Evolutionary conservation across 495 filamentous ascomycete species (phyloP).

Genomic region (Barbatosphaeria neglecta): DNA sequence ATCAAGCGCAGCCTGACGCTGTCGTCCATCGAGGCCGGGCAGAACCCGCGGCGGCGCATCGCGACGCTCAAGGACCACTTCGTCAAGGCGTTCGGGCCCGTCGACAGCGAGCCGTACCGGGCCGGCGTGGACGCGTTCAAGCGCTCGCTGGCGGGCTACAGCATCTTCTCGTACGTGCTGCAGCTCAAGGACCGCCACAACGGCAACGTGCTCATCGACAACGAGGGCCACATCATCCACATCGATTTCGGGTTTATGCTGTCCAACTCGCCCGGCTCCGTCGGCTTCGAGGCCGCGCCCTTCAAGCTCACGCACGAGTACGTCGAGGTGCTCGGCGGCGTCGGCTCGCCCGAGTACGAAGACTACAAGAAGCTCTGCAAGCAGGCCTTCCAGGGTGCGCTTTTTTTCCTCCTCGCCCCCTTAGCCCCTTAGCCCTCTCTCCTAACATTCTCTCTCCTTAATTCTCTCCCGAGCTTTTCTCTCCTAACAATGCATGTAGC

Average conservation of each 20-base stretch:
- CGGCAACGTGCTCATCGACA: slow-evolving; percentile 68
- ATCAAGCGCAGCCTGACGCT: slow-evolving; percentile 65
- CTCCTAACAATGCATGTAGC: slow-evolving; percentile 25
- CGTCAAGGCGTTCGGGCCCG: slow-evolving; percentile 56
- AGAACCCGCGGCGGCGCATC: slow-evolving; percentile 54
- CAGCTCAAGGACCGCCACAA: slow-evolving; percentile 76
- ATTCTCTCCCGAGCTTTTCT: too few relatives aligned
- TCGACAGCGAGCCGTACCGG: slow-evolving; percentile 48
- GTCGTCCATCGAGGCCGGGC: slow-evolving; percentile 49
- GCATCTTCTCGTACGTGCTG: slow-evolving; percentile 62
- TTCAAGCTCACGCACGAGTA: slow-evolving; percentile 74
- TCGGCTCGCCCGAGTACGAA: slow-evolving; percentile 49
- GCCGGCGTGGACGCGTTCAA: slow-evolving; percentile 59
- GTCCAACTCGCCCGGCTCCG: slow-evolving; percentile 62
- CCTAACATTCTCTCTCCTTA: background rate
- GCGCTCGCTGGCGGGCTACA: slow-evolving; percentile 61
- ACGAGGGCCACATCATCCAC: slow-evolving; percentile 68
- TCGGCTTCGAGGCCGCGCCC: slow-evolving; percentile 68
- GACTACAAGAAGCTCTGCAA: slow-evolving; percentile 61
- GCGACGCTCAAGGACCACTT: slow-evolving; percentile 68
- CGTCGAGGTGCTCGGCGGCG: slow-evolving; percentile 60
- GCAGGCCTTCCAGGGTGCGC: slow-evolving; percentile 57
- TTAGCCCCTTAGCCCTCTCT: background rate
- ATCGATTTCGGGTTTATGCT: slow-evolving; percentile 81
- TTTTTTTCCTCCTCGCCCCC: background rate